These are phyloP conservation scores for Kandelia obovata DNA, from an alignment of 345 rosid genomes.

Conservation along the genomic window DNA sequence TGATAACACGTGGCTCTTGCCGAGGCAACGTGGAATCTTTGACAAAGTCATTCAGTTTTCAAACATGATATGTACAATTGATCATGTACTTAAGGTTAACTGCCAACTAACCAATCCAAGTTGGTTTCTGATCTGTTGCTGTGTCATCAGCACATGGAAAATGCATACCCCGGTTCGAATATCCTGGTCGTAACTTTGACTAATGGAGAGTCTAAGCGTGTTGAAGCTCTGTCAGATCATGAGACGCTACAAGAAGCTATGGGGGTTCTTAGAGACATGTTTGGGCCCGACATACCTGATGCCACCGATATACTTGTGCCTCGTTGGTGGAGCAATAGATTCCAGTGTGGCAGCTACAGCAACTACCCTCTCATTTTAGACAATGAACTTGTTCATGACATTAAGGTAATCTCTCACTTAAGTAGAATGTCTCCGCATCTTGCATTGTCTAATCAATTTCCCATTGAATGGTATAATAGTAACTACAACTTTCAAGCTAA, in stretches of 20 bases:
- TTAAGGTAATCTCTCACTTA: slow-evolving; percentile 44
- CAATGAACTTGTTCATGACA: slow-evolving; percentile 44
- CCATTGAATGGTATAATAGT: no score
- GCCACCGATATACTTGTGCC: slow-evolving; percentile 85
- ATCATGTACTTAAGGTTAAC: no score
- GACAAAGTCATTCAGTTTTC: no score
- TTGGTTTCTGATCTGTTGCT: slow-evolving; percentile 35
- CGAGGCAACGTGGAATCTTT: slow-evolving; percentile 26
- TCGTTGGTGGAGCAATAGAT: slow-evolving; percentile 96
- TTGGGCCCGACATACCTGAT: slow-evolving; percentile 73
- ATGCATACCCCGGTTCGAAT: slow-evolving; percentile 89
- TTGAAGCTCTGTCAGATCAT: slow-evolving; percentile 78
- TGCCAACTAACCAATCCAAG: slow-evolving; percentile 11
- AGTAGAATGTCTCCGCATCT: no score
- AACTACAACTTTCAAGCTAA: no score
- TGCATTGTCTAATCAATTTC: no score
- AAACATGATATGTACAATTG: no score
- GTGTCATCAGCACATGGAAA: slow-evolving; percentile 91
- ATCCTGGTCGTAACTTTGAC: slow-evolving; percentile 92
- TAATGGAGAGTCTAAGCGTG: slow-evolving; percentile 87
- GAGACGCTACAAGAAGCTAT: slow-evolving; percentile 78
- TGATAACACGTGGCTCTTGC: slow-evolving; percentile 14
- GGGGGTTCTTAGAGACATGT: slow-evolving; percentile 88
- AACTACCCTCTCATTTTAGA: slow-evolving; percentile 82
- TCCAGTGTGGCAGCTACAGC: slow-evolving; percentile 98